Conservation (phyloP, 108 stramenopile species). For the Skeletonema grethae region DNA sequence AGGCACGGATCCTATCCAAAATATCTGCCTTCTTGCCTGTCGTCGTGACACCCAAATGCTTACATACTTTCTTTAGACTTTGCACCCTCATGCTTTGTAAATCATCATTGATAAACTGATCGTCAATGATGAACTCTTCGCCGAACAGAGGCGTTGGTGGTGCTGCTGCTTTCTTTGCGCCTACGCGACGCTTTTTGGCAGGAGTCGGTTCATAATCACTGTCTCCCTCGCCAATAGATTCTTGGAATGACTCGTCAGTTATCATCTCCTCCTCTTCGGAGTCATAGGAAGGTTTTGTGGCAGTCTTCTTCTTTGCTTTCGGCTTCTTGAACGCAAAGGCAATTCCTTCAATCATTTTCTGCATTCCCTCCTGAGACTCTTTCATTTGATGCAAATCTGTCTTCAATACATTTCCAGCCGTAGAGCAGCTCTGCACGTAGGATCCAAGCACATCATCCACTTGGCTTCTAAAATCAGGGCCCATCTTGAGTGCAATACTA, state of each 20-base stretch:
- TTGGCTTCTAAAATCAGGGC: conserved; percentile 15
- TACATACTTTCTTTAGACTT: conserved; percentile 31
- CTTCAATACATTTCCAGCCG: conserved; percentile 27
- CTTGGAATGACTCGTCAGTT: conserved; percentile 41
- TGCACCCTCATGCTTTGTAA: conserved; percentile 35
- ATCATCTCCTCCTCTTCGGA: conserved; percentile 32
- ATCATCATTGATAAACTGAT: conserved; percentile 28
- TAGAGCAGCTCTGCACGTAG: conserved; percentile 34
- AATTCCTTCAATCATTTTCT: conserved; percentile 39
- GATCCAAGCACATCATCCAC: conserved; percentile 42
- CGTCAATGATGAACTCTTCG: conserved; percentile 18
- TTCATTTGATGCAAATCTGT: conserved; percentile 33
- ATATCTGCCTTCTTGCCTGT: conserved; percentile 52
- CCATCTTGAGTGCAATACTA: conserved; percentile 38
- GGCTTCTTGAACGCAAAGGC: conserved; percentile 20
- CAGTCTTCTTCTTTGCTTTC: conserved; percentile 23
- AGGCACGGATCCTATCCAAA: conserved; percentile 22
- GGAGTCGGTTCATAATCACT: conserved; percentile 46
- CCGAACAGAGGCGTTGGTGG: neutral
- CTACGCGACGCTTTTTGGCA: conserved; percentile 14
- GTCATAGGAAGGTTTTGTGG: neutral
- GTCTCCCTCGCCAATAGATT: conserved; percentile 39
- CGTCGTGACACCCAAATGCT: conserved; percentile 26
- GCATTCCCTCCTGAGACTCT: conserved; percentile 28
- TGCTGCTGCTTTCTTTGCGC: conserved; percentile 5